Percentiles rank a stretch among this genome's conserved stretches.
Conservation (phyloP, 2,329 filamentous ascomycete species). For the Daldinia eschscholtzii region DNA sequence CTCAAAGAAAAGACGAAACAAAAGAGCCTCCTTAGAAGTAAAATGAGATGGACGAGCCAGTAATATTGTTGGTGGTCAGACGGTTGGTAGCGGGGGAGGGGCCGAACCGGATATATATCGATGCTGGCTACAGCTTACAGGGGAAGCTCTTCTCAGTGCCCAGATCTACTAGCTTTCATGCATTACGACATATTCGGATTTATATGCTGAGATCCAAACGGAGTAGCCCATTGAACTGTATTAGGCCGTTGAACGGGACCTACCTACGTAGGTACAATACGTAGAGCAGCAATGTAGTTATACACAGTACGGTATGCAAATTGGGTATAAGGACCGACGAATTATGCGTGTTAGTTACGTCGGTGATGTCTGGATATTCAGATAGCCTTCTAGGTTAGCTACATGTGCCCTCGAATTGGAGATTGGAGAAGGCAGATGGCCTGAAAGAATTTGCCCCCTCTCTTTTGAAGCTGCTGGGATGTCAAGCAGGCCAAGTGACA, state of each 20-base stretch:
- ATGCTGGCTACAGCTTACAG: constrained; percentile 2
- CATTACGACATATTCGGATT: neutral
- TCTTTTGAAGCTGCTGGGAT: neutral
- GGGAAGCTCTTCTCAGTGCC: neutral
- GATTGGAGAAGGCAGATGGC: neutral
- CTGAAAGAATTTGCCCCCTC: constrained; percentile 6
- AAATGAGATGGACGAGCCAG: constrained; percentile 16
- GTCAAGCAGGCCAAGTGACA: constrained; percentile 7
- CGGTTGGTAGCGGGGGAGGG: constrained; percentile 2
- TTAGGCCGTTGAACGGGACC: neutral
- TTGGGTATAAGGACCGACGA: constrained; percentile 13
- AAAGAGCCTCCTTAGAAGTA: neutral
- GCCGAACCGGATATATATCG: constrained; percentile 6
- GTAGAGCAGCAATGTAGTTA: neutral
- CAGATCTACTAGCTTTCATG: neutral
- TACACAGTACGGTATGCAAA: constrained; percentile 18
- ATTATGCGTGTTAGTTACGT: constrained; percentile 23
- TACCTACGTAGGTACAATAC: neutral
- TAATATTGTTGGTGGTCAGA: constrained; percentile 5
- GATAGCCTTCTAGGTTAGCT: neutral
- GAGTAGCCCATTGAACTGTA: neutral
- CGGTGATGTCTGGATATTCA: constrained; percentile 19
- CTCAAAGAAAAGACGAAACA: neutral
- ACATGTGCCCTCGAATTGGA: neutral
- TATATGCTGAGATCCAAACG: neutral